phyloP scores from a whole-genome alignment of 306 rosid species.

The Ochetophila trinervis region DNA sequence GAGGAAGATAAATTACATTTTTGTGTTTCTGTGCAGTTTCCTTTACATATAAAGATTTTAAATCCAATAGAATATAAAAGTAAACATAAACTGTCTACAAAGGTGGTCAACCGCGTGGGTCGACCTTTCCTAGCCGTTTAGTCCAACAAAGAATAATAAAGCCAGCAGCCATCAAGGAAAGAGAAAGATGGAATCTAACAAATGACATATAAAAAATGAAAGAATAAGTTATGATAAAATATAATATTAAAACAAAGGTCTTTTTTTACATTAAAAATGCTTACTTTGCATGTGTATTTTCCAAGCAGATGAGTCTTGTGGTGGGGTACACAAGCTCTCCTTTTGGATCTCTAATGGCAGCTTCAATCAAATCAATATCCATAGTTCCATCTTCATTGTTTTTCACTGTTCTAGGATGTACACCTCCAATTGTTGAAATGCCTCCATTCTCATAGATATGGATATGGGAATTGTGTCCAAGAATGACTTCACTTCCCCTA shows the following conservation, averaged over 20 bases:
- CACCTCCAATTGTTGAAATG: conserved; percentile 85
- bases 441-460: conserved; percentile 88
- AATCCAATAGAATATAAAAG: no score
- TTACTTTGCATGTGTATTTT: conserved; percentile 90
- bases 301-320: conserved; percentile 89
- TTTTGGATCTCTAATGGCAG: conserved; percentile 70
- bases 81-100: no score
- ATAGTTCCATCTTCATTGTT: conserved; percentile 85
- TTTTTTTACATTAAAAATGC: background rate
- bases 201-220: background rate
- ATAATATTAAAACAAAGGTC: background rate
- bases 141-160: background rate
- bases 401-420: conserved; percentile 66
- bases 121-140: background rate
- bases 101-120: background rate
- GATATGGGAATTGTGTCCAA: conserved; percentile 77
- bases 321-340: conserved; percentile 67
- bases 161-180: background rate
- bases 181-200: background rate
- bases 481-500: conserved; percentile 92
- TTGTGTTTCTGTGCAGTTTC: no score
- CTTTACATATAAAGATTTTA: no score
- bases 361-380: conserved; percentile 67
- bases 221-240: background rate
- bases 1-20: no score